Base-by-base conservation (phyloP, 495 filamentous ascomycete species). In the Trichoderma asperelloides region DNA sequence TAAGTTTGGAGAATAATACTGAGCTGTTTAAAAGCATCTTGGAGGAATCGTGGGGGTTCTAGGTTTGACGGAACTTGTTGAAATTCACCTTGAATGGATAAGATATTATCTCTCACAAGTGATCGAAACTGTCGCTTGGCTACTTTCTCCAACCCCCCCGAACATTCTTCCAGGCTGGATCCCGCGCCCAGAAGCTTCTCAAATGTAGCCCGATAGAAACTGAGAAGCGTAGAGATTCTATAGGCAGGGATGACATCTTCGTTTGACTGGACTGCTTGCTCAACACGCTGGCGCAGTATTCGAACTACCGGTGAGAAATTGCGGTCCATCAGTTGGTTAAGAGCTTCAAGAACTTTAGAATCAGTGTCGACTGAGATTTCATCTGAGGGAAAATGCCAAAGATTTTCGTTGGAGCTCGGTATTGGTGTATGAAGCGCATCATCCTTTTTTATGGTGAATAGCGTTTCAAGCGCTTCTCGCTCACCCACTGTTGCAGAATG, bases 401-500 rank as follows among this genome's bases (percentile, higher is more conserved):
- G 88, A 76, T 97, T 92, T 30, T 11, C 16, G 25, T 60, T 30
- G 1, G 21, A 25, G 27, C 16, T 30, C n/a, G 23, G 12, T 27
- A 12, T 60, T 15, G 55, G 27, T 60, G 25, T 12, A 16, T 60
- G 5, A 1, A 30, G 16, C 68, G 88, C 96, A 70, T 90, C 91
- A 67, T 95, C 91, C n/a, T 91, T 93, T 65, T 96, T 93, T 2
- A 89, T 87, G 41, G 97, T 88, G 73, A 98, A 98, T 5, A 99
- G 78, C 4, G 90, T 87, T 73, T 97, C 95, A 21, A 99, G 81
- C 2, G 94, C 91, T 76, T 99, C 95, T 55, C 91, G 85, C 76
- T 99, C 95, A 23, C 93, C 93, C 0, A 98, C 95, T 0, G 94
- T 87, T 7, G 93, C 89, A 0, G 96, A 97, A 73, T 99, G 95